Conservation (phyloP, 2,329 filamentous ascomycete species). For the Fusarium sterilihyphosum region DNA sequence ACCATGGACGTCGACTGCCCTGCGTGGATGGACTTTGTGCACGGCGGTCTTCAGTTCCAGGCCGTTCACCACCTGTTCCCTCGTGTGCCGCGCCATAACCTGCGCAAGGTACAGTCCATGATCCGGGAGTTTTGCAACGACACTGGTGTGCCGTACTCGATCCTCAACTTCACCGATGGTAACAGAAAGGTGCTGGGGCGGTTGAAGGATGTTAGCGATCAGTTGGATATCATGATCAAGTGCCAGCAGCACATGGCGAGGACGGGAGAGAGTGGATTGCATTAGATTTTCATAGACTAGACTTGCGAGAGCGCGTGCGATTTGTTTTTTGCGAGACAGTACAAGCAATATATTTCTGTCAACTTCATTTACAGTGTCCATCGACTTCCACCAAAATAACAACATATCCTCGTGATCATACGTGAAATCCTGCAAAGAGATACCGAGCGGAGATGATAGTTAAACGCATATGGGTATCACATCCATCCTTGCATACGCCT, state of each 20-base stretch:
- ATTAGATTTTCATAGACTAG: constrained; percentile 21
- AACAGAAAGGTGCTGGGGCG: constrained; percentile 62
- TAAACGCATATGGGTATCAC: neutral
- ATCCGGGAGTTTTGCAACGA: constrained; percentile 73
- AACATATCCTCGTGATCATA: neutral
- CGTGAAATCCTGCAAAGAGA: neutral
- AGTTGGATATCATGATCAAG: constrained; percentile 67
- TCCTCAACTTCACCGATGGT: constrained; percentile 70
- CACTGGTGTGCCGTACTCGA: constrained; percentile 69
- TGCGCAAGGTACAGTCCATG: constrained; percentile 67
- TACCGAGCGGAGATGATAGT: neutral
- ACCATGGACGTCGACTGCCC: constrained; percentile 81
- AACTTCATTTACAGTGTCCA: neutral
- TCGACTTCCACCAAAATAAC: neutral
- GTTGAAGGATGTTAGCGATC: constrained; percentile 68
- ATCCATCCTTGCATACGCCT: neutral
- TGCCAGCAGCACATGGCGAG: constrained; percentile 64
- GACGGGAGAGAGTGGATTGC: constrained; percentile 56
- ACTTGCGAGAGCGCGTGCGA: constrained; percentile 5
- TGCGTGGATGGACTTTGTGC: constrained; percentile 75
- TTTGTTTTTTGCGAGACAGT: constrained; percentile 9
- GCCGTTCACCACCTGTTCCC: constrained; percentile 77
- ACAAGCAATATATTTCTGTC: constrained; percentile 10
- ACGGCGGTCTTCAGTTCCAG: constrained; percentile 79
- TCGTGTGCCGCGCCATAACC: constrained; percentile 73